Conservation (phyloP, 768 basidiomycete species). For the Cystofilobasidium macerans region DNA sequence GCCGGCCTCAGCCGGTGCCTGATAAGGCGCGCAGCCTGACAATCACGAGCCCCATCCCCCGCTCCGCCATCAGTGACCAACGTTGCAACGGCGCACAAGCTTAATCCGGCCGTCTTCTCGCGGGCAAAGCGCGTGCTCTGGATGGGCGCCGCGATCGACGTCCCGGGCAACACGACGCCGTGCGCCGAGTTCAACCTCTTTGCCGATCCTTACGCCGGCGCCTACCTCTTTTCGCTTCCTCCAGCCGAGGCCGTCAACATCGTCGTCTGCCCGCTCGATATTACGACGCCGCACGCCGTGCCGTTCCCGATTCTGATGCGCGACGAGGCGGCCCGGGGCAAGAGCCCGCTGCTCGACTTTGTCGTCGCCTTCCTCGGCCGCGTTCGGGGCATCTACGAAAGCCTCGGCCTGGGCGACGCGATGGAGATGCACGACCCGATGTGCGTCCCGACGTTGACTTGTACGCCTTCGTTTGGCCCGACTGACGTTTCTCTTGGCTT, state of each 20-base stretch:
- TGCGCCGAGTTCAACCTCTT: slow-evolving; percentile 48
- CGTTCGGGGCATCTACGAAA: slow-evolving; percentile 62
- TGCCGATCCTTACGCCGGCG: slow-evolving; percentile 75
- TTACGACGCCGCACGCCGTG: slow-evolving; percentile 68
- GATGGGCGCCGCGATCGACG: slow-evolving; percentile 90
- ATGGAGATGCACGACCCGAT: slow-evolving; percentile 86
- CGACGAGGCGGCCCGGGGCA: slow-evolving; percentile 42
- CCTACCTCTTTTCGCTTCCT: slow-evolving; percentile 44
- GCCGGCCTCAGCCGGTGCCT: too few species aligned
- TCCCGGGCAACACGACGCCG: slow-evolving; percentile 74
- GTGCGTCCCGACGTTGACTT: slow-evolving; percentile 8
- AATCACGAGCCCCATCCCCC: too few species aligned
- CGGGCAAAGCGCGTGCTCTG: slow-evolving; percentile 56
- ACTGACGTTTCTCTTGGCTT: not conserved
- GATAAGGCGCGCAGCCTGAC: too few species aligned
- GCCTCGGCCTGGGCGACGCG: slow-evolving; percentile 61
- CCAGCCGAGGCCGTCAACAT: slow-evolving; percentile 29
- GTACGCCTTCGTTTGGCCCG: not conserved
- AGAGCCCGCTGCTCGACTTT: slow-evolving; percentile 42
- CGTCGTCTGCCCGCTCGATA: slow-evolving; percentile 60
- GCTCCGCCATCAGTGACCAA: slow-evolving; percentile 69
- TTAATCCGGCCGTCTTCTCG: slow-evolving; percentile 47
- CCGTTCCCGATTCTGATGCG: slow-evolving; percentile 47
- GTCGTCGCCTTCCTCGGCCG: slow-evolving; percentile 68
- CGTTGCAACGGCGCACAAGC: slow-evolving; percentile 55